Conservation (phyloP, 2,329 filamentous ascomycete species). For the Cephalotrichum gorgonifer region DNA sequence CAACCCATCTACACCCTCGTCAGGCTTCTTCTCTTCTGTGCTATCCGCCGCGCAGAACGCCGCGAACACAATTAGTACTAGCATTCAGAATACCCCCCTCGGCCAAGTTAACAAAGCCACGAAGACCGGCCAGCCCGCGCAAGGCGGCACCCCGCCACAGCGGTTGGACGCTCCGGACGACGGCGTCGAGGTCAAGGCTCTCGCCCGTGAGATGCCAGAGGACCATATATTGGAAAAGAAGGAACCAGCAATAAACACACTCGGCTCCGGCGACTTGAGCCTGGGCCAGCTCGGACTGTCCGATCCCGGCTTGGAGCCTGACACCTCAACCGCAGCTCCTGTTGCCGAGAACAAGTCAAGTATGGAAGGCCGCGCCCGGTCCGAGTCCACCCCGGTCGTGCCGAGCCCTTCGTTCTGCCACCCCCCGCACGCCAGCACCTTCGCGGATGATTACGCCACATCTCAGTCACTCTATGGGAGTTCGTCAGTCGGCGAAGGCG, state of each 20-base stretch:
- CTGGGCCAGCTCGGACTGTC: constrained; percentile 78
- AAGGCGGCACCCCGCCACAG: neutral
- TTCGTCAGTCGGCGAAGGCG: constrained; percentile 14
- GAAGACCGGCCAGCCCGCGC: neutral
- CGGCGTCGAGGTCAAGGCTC: constrained; percentile 31
- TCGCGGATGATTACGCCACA: constrained; percentile 15
- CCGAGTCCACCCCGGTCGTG: constrained; percentile 50
- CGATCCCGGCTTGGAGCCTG: constrained; percentile 27
- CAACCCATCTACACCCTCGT: neutral
- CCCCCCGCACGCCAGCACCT: constrained; percentile 12
- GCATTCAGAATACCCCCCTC: constrained; percentile 57
- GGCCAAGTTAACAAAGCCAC: constrained; percentile 24
- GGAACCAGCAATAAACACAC: constrained; percentile 73
- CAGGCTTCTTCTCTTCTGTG: constrained; percentile 85
- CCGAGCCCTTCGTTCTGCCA: constrained; percentile 16
- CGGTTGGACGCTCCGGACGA: neutral
- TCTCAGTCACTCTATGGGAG: constrained; percentile 43
- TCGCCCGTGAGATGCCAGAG: constrained; percentile 25
- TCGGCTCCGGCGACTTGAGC: constrained; percentile 82
- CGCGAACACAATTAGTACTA: constrained; percentile 63
- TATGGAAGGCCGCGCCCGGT: constrained; percentile 31
- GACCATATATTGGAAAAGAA: constrained; percentile 39
- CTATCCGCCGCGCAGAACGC: constrained; percentile 90
- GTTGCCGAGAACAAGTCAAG: neutral
- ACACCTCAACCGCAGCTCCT: neutral